These are phyloP conservation scores for Kazachstania sp. DNA, from an alignment of 1,139 yeast genomes.

Conservation along the genomic window DNA sequence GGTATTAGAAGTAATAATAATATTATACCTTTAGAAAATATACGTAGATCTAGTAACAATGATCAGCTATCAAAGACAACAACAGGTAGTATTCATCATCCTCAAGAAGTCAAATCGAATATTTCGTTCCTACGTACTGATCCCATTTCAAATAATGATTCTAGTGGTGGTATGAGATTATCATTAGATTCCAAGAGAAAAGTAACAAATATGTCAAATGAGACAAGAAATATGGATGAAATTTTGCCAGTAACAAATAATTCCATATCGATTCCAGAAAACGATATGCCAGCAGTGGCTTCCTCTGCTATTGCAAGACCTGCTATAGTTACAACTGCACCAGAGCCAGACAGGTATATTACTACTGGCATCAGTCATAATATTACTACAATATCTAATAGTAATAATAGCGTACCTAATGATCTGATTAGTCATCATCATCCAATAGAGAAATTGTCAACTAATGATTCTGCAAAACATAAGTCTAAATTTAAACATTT, in stretches of 20 bases:
- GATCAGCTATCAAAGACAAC: neutral
- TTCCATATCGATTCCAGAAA: neutral
- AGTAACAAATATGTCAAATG: neutral
- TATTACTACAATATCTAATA: slow-evolving; percentile 2
- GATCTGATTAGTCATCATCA: neutral
- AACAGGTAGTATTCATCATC: neutral
- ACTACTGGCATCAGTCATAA: slow-evolving; percentile 5
- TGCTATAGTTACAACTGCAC: neutral
- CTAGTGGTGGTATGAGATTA: slow-evolving; percentile 2
- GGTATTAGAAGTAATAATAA: neutral
- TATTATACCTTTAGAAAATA: neutral
- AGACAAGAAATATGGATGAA: neutral
- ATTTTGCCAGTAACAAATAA: neutral
- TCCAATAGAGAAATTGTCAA: neutral
- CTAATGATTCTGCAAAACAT: slow-evolving; percentile 1
- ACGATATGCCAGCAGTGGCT: neutral
- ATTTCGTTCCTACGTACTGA: neutral
- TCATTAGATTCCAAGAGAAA: neutral
- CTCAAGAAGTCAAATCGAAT: neutral
- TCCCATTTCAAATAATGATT: neutral
- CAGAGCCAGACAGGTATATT: slow-evolving; percentile 1
- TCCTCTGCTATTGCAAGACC: neutral
- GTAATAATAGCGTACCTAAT: neutral
- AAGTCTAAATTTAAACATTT: slow-evolving; percentile 20
- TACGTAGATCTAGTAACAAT: neutral